phyloP scores from a whole-genome alignment of 192 early-diverging fungal genomes.

The Fimicolochytrium jonesii region DNA sequence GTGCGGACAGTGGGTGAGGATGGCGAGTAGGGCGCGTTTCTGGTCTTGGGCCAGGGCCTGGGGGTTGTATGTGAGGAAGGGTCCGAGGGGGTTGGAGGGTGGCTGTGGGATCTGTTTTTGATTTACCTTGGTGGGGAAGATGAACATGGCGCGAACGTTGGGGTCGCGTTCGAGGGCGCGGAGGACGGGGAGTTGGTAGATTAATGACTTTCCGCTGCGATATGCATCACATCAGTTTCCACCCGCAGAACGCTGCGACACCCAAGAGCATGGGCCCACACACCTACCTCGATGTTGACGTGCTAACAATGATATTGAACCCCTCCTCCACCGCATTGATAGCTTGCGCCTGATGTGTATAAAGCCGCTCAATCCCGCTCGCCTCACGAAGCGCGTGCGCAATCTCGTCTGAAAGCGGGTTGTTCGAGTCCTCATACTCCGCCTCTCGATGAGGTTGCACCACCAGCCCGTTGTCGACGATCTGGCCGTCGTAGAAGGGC shows the following conservation, averaged over 20 bases:
- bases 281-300: conserved; percentile 63
- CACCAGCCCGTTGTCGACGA: conserved; percentile 17
- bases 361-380: conserved; percentile 43
- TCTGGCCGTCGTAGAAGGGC: conserved; percentile 40
- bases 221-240: not conserved
- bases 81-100: not conserved
- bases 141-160: conserved; percentile 43
- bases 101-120: too few relatives aligned
- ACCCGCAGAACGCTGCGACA: not conserved
- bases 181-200: conserved; percentile 71
- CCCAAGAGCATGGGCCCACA: not conserved
- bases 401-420: conserved; percentile 25
- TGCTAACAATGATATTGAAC: conserved; percentile 60
- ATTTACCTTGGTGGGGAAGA: conserved; percentile 73
- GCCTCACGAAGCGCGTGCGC: conserved; percentile 14
- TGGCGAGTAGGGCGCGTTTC: conserved; percentile 38
- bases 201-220: conserved; percentile 72
- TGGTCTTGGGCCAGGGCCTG: conserved; percentile 79
- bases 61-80: not conserved
- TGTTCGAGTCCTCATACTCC: conserved; percentile 11
- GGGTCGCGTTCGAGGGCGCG: conserved; percentile 44
- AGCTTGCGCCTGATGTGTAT: conserved; percentile 70
- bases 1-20: conserved; percentile 19
- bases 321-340: conserved; percentile 47
- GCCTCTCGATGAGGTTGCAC: not conserved